phyloP scores from a whole-genome alignment of 176 grass and related monocot genomes.

The Aegilops umbellulata region DNA sequence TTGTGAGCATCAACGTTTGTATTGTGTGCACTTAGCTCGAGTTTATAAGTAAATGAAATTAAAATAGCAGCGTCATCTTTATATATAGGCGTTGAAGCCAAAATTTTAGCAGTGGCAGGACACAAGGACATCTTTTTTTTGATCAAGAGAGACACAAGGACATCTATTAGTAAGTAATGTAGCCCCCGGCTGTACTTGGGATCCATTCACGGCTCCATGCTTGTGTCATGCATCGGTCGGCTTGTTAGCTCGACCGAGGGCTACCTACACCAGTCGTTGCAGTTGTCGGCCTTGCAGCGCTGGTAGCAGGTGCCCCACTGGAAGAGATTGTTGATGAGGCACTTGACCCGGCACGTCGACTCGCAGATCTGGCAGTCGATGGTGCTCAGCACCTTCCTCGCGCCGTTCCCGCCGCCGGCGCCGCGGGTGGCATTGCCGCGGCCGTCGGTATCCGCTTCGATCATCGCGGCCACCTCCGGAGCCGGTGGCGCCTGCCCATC shows the following conservation, averaged over 20 bases:
- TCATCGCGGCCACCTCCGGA: not conserved
- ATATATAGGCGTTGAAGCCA: no score
- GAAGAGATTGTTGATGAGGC: constrained; percentile 55
- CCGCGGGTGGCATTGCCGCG: constrained; percentile 16
- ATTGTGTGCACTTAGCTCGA: no score
- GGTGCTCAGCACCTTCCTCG: constrained; percentile 37
- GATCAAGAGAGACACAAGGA: no score
- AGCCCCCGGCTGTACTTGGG: no score
- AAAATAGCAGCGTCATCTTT: no score
- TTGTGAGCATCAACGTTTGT: no score
- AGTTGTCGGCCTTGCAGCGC: constrained; percentile 48
- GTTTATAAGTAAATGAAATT: no score
- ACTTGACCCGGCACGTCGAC: constrained; percentile 53
- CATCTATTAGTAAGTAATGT: no score
- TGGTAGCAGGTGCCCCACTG: constrained; percentile 51
- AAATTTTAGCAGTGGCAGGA: no score
- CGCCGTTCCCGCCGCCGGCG: not conserved
- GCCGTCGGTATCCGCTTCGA: not conserved
- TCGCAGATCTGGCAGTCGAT: constrained; percentile 63
- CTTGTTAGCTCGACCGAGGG: no score
- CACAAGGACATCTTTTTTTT: no score
- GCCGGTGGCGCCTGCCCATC: constrained; percentile 23
- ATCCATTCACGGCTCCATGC: not conserved
- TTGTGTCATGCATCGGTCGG: not conserved
- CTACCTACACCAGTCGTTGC: constrained; percentile 57